Percentiles rank a stretch among this genome's conserved stretches.
These are phyloP conservation scores for Capronia epimyces DNA, from an alignment of 2,329 filamentous ascomycete genomes.

Conservation along the genomic window DNA sequence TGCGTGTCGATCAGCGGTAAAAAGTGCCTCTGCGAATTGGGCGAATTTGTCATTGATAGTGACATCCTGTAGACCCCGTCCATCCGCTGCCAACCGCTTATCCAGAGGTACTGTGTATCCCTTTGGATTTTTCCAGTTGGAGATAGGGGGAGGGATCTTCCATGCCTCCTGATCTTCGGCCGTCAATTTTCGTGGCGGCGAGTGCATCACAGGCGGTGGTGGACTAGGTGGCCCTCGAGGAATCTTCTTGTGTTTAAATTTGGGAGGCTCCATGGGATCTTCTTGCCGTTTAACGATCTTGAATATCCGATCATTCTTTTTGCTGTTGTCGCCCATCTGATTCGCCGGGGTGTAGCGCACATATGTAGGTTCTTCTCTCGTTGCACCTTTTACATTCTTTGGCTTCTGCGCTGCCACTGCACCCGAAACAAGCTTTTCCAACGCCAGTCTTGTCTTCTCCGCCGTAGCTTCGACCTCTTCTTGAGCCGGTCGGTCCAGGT, in stretches of 20 bases:
- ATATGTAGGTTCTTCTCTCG: slow-evolving; percentile 79
- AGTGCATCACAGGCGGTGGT: slow-evolving; percentile 90
- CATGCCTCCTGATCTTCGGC: slow-evolving; percentile 96
- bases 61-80: slow-evolving; percentile 83
- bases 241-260: slow-evolving; percentile 99
- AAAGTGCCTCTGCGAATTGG: slow-evolving; percentile 87
- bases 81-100: slow-evolving; percentile 90
- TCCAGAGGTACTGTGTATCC: slow-evolving; percentile 94
- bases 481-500: slow-evolving; percentile 74
- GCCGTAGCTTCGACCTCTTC: slow-evolving; percentile 80
- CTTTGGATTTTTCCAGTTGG: slow-evolving; percentile 99
- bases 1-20: slow-evolving; percentile 89
- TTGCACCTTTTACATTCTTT: slow-evolving; percentile 80
- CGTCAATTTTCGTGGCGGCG: slow-evolving; percentile 87
- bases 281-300: slow-evolving; percentile 93
- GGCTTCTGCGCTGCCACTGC: slow-evolving; percentile 90
- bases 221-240: slow-evolving; percentile 82
- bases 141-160: slow-evolving; percentile 84
- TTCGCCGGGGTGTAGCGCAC: slow-evolving; percentile 93
- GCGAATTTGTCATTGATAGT: slow-evolving; percentile 99
- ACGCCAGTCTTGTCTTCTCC: slow-evolving; percentile 79
- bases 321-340: slow-evolving; percentile 83
- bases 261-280: slow-evolving; percentile 94
- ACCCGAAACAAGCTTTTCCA: slow-evolving; percentile 74
- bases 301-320: slow-evolving; percentile 92